Percentiles rank a stretch among this genome's conserved stretches.
phyloP scores from a whole-genome alignment of 1,284 basidiomycete species.

The Fomitopsis palustris region DNA sequence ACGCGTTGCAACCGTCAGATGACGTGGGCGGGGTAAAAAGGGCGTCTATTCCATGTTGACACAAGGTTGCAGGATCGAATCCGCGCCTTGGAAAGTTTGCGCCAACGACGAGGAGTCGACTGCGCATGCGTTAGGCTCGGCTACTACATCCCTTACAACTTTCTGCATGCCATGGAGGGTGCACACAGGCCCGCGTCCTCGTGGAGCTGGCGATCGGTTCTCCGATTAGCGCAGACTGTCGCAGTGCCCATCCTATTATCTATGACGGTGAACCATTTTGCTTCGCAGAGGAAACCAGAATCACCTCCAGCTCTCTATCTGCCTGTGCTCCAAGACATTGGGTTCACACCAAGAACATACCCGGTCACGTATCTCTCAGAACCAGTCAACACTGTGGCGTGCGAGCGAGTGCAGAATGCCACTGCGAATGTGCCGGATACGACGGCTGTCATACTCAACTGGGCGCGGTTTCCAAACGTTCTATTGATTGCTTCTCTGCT shows the following conservation, averaged over 20 bases:
- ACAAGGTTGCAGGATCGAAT: neutral
- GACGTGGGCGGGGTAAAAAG: slow-evolving; percentile 26
- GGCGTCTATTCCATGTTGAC: slow-evolving; percentile 7
- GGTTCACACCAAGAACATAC: slow-evolving; percentile 16
- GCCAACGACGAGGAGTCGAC: too few relatives aligned
- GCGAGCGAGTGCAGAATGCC: slow-evolving; percentile 17
- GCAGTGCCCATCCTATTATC: slow-evolving; percentile 19
- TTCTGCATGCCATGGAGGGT: neutral
- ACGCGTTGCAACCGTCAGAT: slow-evolving; percentile 12
- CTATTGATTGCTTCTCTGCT: slow-evolving; percentile 48
- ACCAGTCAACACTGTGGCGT: slow-evolving; percentile 8
- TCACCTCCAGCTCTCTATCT: slow-evolving; percentile 14
- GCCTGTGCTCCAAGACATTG: slow-evolving; percentile 21
- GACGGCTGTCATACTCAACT: slow-evolving; percentile 61
- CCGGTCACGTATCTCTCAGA: slow-evolving; percentile 18
- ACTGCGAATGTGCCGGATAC: slow-evolving; percentile 27
- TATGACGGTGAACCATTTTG: slow-evolving; percentile 9
- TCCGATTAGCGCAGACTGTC: slow-evolving; percentile 14
- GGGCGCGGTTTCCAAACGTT: slow-evolving; percentile 62
- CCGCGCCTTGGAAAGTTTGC: neutral
- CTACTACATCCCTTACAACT: too few relatives aligned
- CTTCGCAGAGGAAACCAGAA: slow-evolving; percentile 9
- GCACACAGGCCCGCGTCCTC: neutral
- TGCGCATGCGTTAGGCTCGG: too few relatives aligned
- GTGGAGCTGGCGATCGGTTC: slow-evolving; percentile 17